phyloP scores from a whole-genome alignment of 495 filamentous ascomycete species.

The Annulohypoxylon moriforme region DNA sequence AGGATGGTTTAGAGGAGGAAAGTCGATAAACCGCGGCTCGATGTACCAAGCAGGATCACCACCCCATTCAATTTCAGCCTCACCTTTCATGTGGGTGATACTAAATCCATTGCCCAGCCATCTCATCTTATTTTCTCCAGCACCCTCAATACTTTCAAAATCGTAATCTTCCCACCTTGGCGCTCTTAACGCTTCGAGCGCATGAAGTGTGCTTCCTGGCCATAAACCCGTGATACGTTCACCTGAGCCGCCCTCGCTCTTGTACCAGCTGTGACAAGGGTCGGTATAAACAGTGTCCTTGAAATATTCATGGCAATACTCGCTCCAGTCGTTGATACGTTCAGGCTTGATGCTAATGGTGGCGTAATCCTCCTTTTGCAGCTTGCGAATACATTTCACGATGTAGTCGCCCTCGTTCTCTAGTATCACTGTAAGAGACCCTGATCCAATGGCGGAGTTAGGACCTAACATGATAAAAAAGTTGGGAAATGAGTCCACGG shows the following conservation, averaged over 20 bases:
- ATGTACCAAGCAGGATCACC: constrained; percentile 64
- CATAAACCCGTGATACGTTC: constrained; percentile 55
- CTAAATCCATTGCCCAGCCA: constrained; percentile 67
- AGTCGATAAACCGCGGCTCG: constrained; percentile 57
- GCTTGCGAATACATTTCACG: constrained; percentile 71
- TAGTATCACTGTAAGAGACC: constrained; percentile 65
- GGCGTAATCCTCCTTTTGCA: constrained; percentile 74
- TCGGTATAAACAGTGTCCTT: constrained; percentile 71
- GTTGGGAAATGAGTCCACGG: constrained; percentile 75
- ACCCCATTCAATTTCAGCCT: constrained; percentile 34
- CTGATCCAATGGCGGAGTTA: constrained; percentile 67
- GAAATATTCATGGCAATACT: constrained; percentile 72
- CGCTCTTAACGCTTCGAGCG: constrained; percentile 55
- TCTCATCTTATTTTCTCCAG: constrained; percentile 47
- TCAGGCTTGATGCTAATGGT: constrained; percentile 63
- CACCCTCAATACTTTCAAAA: constrained; percentile 48
- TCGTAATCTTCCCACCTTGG: constrained; percentile 60
- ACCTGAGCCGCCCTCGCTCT: constrained; percentile 50
- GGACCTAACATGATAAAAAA: constrained; percentile 71
- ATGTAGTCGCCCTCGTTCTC: constrained; percentile 72
- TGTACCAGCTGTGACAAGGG: constrained; percentile 79
- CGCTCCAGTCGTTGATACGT: constrained; percentile 70
- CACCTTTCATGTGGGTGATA: constrained; percentile 50
- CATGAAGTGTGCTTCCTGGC: constrained; percentile 58
- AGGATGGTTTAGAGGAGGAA: constrained; percentile 54